A percentile compares a stretch with the other conserved stretches of the same genome.
phyloP scores from a whole-genome alignment of 2,329 filamentous ascomycete species.

The Pestalotiopsis fici region DNA sequence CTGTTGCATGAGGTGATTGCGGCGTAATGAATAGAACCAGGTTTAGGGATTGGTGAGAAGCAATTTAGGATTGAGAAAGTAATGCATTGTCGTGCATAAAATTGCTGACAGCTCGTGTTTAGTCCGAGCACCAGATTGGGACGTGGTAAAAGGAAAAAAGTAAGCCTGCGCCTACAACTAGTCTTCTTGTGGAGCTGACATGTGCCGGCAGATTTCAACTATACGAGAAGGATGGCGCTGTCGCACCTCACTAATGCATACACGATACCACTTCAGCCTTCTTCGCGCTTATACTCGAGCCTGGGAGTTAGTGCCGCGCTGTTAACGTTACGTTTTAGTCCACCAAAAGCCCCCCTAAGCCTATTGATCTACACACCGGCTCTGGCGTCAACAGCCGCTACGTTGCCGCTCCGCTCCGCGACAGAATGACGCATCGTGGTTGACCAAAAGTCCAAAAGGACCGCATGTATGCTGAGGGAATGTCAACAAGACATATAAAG shows the following conservation, averaged over 20 bases:
- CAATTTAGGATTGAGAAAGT: too few species aligned
- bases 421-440: background rate
- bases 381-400: background rate
- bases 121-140: background rate
- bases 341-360: background rate
- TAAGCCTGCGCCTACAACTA: conserved; percentile 1
- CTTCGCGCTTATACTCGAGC: background rate
- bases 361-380: background rate
- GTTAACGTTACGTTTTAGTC: background rate
- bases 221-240: background rate
- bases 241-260: background rate
- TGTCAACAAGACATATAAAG: background rate
- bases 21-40: too few species aligned
- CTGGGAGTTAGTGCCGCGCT: background rate
- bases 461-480: background rate
- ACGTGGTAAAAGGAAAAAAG: background rate
- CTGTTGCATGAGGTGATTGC: too few species aligned
- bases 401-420: background rate
- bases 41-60: too few species aligned
- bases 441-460: background rate
- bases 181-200: background rate
- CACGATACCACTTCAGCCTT: background rate
- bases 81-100: background rate
- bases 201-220: background rate
- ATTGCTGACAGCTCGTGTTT: background rate